Evolutionary conservation across 352 stramenopile genomes (phyloP), one percentile per base, ranked within the genome.

Genomic region (Nothophytophthora sp.): DNA sequence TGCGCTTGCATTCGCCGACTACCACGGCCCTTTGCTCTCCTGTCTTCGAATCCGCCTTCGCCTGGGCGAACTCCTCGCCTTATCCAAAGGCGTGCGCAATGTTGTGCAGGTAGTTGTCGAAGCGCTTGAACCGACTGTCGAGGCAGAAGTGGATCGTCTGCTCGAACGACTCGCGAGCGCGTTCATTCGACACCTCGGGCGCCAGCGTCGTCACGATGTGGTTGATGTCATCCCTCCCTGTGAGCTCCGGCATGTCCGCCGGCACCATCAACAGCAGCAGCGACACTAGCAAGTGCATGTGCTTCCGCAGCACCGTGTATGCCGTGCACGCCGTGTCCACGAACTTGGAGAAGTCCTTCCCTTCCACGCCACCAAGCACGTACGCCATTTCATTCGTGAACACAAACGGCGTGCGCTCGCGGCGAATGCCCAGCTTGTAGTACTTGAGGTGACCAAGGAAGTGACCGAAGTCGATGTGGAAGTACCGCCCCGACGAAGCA

Each of bases 381-480:
- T 93, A 84, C 0, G 86, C 86, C 84, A 96, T 95, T 48, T 94
- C 86, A 39, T 77, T 83, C 7, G 86, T 96, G 47, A 96, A 96
- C 35, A 96, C 86, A 35, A 96, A 96, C 34, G 84, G 81, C 19
- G 84, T 92, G 38, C 84, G 77, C 32, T 96, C 86, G 39, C 86
- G 84, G 49, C 74, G 75, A 45, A 95, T 80, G 25, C 83, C 86
- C 73, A 95, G 76, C 45, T 70, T 76, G 53, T 88, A 78, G 58
- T 95, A 95, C 64, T 95, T 95, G 63, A 92, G 90, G 60, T 95
- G 82, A 10, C 82, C 85, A 3, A 95, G 66, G 46, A 95, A 91
- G 55, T 95, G 85, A 13, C 85, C 85, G 43, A 95, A 95, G 63
- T 95, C 85, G 28, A 95, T 95, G 62, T 95, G 85, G 60, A 95